Evolutionary conservation across 2,329 filamentous ascomycete genomes (phyloP).

Genomic region (Aspergillus sojae): DNA sequence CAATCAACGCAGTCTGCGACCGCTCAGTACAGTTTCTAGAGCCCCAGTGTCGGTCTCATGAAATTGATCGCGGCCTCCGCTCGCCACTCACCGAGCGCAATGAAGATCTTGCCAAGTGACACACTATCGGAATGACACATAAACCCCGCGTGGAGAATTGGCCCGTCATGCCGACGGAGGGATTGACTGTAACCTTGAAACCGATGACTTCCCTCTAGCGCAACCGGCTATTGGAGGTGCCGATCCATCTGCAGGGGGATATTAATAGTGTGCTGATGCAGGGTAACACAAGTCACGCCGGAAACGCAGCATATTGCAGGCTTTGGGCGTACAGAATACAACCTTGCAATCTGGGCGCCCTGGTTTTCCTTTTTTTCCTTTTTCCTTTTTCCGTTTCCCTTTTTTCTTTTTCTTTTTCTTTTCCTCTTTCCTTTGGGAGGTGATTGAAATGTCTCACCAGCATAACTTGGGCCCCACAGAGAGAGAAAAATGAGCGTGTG

Average conservation of each 20-base stretch:
- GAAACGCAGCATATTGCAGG: neutral
- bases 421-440: neutral
- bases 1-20: neutral
- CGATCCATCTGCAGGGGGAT: slow-evolving; percentile 2
- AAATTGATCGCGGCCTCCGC: neutral
- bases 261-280: neutral
- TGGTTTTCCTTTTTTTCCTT: no score
- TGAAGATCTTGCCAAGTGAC: neutral
- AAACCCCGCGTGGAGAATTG: neutral
- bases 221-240: neutral
- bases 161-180: neutral
- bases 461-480: neutral
- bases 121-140: neutral
- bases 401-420: neutral
- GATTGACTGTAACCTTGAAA: neutral
- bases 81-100: neutral
- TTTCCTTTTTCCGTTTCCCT: neutral
- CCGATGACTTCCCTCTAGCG: neutral
- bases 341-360: neutral
- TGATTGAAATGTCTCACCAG: neutral
- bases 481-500: no score
- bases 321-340: neutral
- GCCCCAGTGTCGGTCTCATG: neutral
- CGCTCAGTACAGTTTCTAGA: neutral
- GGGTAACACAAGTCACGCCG: neutral